Conservation (phyloP, 768 basidiomycete species). For the Suillus paluster region DNA sequence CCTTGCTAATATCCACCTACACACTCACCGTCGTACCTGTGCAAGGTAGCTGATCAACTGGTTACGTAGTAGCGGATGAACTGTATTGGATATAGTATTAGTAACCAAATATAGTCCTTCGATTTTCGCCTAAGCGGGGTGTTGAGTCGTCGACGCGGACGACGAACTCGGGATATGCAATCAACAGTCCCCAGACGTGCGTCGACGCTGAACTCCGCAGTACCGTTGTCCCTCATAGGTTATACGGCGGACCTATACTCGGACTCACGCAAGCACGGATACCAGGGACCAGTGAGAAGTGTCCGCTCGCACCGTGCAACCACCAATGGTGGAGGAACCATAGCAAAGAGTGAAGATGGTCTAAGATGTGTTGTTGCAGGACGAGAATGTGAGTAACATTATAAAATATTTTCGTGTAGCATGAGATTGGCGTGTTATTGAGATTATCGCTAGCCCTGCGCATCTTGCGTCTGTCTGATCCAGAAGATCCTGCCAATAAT, state of each 20-base stretch:
- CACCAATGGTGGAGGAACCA: slow-evolving; percentile 63
- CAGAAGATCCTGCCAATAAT: slow-evolving; percentile 39
- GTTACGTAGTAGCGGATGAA: too few relatives aligned
- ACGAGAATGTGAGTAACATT: slow-evolving; percentile 64
- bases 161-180: slow-evolving; percentile 25
- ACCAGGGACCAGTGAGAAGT: slow-evolving; percentile 49
- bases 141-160: background rate
- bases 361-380: slow-evolving; percentile 72
- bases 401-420: slow-evolving; percentile 15
- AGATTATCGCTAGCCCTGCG: slow-evolving; percentile 53
- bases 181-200: slow-evolving; percentile 28
- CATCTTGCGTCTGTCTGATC: slow-evolving; percentile 60
- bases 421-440: background rate
- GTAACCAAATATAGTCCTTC: too few relatives aligned
- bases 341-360: slow-evolving; percentile 72
- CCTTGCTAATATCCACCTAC: too few relatives aligned
- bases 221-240: slow-evolving; percentile 8
- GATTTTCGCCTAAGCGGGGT: too few relatives aligned
- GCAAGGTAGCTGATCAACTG: too few relatives aligned
- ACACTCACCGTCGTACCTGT: too few relatives aligned
- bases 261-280: slow-evolving; percentile 49
- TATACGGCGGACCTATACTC: slow-evolving; percentile 39
- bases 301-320: slow-evolving; percentile 66
- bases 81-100: too few relatives aligned
- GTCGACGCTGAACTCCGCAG: slow-evolving; percentile 25